Conservation (phyloP, 2,329 filamentous ascomycete genomes). For the Pyrenophora graminea region DNA sequence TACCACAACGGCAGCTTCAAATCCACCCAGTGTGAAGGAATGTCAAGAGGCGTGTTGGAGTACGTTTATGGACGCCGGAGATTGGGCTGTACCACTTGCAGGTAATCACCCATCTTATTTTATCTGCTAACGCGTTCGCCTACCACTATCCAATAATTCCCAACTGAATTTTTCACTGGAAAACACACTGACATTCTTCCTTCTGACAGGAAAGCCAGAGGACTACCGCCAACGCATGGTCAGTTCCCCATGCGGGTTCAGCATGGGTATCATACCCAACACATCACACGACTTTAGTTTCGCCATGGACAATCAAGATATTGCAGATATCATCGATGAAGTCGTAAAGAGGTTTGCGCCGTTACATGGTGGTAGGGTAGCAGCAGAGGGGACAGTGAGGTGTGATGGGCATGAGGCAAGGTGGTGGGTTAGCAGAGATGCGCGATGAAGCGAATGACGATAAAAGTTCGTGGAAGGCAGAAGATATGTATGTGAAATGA, state of each 20-base stretch:
- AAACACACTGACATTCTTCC: neutral
- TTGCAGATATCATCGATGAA: slow-evolving; percentile 29
- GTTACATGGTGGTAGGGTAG: slow-evolving; percentile 22
- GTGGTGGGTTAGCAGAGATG: slow-evolving; percentile 21
- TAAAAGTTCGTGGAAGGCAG: no score
- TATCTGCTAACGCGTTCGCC: neutral
- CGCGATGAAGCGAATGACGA: slow-evolving; percentile 25
- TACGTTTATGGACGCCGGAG: slow-evolving; percentile 24
- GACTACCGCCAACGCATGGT: slow-evolving; percentile 22
- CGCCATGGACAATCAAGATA: slow-evolving; percentile 30
- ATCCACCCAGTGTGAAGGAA: slow-evolving; percentile 16
- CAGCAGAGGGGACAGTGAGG: slow-evolving; percentile 23
- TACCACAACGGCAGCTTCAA: slow-evolving; percentile 10
- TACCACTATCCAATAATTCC: no score
- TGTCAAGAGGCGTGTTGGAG: slow-evolving; percentile 21
- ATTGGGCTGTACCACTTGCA: slow-evolving; percentile 25
- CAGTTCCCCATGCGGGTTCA: slow-evolving; percentile 20
- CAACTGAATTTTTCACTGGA: no score
- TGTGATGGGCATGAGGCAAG: slow-evolving; percentile 21
- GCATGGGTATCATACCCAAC: slow-evolving; percentile 18
- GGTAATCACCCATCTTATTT: neutral
- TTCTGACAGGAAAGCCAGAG: slow-evolving; percentile 13
- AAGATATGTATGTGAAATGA: no score
- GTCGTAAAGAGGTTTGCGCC: slow-evolving; percentile 22
- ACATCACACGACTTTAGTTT: slow-evolving; percentile 21